Base-by-base conservation (phyloP, 2,329 filamentous ascomycete genomes). In the Aspergillus fumigatus region DNA sequence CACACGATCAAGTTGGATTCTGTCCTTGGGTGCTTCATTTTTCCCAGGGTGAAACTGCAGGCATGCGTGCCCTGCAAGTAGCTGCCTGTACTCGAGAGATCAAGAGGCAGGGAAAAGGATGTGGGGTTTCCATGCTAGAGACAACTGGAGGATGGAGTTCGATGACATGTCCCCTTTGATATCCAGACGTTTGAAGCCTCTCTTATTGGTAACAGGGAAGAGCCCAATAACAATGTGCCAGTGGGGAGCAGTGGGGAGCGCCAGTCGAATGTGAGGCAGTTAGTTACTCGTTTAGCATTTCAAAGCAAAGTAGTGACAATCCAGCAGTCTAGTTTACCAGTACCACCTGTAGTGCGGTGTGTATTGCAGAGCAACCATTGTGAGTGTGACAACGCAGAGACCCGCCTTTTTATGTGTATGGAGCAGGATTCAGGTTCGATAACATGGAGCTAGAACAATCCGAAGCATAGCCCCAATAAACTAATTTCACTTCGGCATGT, bases 101-200 rank as follows among this genome's bases (percentile, higher is more conserved):
- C 53, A 55, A 53, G 59, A 55, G 45, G 53, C 51, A 55, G 49
- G 51, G 32, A 38, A 38, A 7, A 17, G 32, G 50, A 54, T 48
- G 59, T 66, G 64, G 63, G 60, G 60, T 53, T 32, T 23, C 29
- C 43, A 48, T 47, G 19, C 53, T 35, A 54, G 61, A 52, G 49
- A 54, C 55, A 54, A 59, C 53, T 62, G 51, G 60, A 59, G 61
- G 61, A 50, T 53, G 48, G 38, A 53, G 59, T 60, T 59, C 57
- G 62, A 62, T 66, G 65, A 66, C 62, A 65, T 66, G 65, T 65
- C 60, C 53, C 58, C 53, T 51, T 52, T 52, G 56, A 55, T 59
- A 57, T 58, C 64, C 64, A 62, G 56, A 65, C 60, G 54, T 58
- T 51, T 35, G 52, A 53, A 48, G 57, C 57, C 56, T 57, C 59